Evolutionary conservation across 805 yeast species (phyloP), one percentile per base, ranked within the genome.

Genomic region (Candida krabiensis): DNA sequence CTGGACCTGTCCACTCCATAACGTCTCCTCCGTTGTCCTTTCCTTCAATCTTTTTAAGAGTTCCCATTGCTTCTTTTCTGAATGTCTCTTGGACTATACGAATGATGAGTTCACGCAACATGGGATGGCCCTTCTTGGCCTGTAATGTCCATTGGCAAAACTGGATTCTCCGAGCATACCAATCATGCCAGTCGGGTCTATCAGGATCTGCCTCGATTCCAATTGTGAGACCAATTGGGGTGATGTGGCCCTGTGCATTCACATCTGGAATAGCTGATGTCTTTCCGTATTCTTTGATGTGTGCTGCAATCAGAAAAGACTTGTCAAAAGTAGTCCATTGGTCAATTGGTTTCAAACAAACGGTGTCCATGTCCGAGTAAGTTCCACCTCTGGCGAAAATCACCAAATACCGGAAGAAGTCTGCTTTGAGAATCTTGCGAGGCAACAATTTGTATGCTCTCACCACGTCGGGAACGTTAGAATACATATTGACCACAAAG

Each of bases 141-240:
- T 86, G 91, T 33, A 91, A 81, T 0, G 96, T 88, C 99, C 99
- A 91, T 64, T 91, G 98, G 58, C 98, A 90, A 55, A 91, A 86
- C 65, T 91, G 99, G 30, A 91, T 79, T 45, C 98, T 71, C 35
- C 97, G 73, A 0, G 97, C 95, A 56, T 88, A 91, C 90, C 95
- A 89, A 6, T 83, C 83, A 19, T 74, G 66, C 99, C 99, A 93
- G 61, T 91, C 98, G 0, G 83, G 83, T 49, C 98, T 71, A 59
- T 91, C 97, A 0, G 98, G 97, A 53, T 91, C 99, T 1, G 97
- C 97, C 60, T 93, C 99, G 29, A 91, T 86, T 0, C 98, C 98
- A 6, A 91, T 76, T 3, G 83, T 80, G 16, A 91, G 69, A 0
- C 98, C 98, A 2, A 87, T 75, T n/a, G 57, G 55, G 2, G 57